A percentile compares a stretch with the other conserved stretches of the same genome.
Conservation (phyloP, 1,139 yeast species). For the Petasospora fabianii region DNA sequence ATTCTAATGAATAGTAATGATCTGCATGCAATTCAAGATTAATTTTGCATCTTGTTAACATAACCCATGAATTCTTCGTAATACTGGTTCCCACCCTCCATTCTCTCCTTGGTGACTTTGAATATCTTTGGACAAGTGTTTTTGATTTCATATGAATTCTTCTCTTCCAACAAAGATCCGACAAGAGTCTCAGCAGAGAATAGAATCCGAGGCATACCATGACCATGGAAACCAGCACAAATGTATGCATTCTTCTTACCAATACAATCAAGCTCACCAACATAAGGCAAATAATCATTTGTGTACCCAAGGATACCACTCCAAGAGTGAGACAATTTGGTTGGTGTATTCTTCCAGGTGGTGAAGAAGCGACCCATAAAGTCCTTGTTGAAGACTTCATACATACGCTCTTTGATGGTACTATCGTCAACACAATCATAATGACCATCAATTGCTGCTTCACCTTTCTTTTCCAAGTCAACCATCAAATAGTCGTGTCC, state of each 20-base stretch:
- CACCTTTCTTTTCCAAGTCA: constrained; percentile 3
- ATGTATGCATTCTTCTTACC: constrained; percentile 29
- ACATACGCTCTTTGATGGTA: constrained; percentile 4
- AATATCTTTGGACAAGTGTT: constrained; percentile 15
- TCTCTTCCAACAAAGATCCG: constrained; percentile 12
- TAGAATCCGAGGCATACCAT: constrained; percentile 45
- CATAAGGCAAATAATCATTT: constrained; percentile 19
- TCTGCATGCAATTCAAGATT: no score
- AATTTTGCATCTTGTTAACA: no score
- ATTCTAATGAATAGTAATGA: no score
- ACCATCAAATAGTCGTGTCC: constrained; percentile 8
- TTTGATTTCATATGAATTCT: constrained; percentile 11
- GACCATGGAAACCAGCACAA: constrained; percentile 43
- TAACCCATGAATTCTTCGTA: neutral
- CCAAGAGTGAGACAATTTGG: constrained; percentile 16
- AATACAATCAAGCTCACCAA: constrained; percentile 18
- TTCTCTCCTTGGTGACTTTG: constrained; percentile 14
- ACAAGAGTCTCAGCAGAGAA: constrained; percentile 19
- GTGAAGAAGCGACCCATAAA: constrained; percentile 14
- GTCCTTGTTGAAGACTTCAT: constrained; percentile 5
- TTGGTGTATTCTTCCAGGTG: constrained; percentile 15
- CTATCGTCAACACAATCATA: constrained; percentile 17
- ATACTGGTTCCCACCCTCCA: constrained; percentile 9
- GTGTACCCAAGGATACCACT: constrained; percentile 19
- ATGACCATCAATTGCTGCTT: constrained; percentile 6